Conservation (phyloP, 2,329 filamentous ascomycete species). For the Fusarium xyrophilum region DNA sequence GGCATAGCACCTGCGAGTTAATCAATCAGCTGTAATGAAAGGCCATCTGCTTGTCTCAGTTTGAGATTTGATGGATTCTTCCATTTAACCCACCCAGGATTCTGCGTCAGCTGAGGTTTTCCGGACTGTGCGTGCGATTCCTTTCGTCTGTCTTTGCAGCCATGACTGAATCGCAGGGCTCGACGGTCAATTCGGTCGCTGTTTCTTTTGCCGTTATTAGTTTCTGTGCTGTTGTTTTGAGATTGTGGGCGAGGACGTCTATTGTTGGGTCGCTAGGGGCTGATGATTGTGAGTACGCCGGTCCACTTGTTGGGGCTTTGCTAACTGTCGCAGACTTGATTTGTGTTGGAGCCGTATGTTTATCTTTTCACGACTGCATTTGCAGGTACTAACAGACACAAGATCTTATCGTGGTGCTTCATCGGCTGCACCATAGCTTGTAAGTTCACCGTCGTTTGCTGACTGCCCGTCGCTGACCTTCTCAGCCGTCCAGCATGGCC, state of each 20-base stretch:
- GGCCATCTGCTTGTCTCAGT: conserved; percentile 4
- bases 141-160: not conserved
- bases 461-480: not conserved
- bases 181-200: conserved; percentile 17
- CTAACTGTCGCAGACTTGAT: conserved; percentile 21
- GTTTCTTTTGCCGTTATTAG: conserved; percentile 23
- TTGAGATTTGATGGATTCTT: not conserved
- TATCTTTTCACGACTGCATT: not conserved
- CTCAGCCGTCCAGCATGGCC: conserved; percentile 17
- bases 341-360: conserved; percentile 19
- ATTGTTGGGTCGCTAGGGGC: conserved; percentile 22
- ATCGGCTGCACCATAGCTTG: conserved; percentile 25
- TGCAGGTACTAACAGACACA: not conserved
- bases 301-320: too few relatives aligned
- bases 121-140: not conserved
- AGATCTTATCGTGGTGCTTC: conserved; percentile 20
- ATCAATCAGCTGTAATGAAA: not conserved
- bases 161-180: conserved; percentile 20
- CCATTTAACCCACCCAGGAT: conserved; percentile 4
- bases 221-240: conserved; percentile 22
- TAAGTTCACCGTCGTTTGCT: not conserved
- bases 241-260: conserved; percentile 23
- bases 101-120: not conserved
- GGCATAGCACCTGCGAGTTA: not conserved
- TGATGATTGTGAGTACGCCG: conserved; percentile 21